A percentile compares a stretch with the other conserved stretches of the same genome.
Conservation (phyloP, 2,329 filamentous ascomycete genomes). For the Epichloe sylvatica region DNA sequence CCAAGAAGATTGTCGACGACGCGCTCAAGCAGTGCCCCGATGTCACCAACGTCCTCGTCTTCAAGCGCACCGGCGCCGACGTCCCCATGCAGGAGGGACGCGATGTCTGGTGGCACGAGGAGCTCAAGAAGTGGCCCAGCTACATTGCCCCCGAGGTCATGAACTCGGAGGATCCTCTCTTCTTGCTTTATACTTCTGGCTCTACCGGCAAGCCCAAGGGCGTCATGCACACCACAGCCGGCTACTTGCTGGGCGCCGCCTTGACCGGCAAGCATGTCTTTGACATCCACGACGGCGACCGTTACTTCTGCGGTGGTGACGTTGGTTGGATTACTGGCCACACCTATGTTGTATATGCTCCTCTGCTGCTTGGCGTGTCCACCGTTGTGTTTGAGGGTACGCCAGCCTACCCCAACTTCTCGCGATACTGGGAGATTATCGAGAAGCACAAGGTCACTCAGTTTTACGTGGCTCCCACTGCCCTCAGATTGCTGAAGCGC, state of each 20-base stretch:
- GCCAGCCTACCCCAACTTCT: conserved; percentile 93
- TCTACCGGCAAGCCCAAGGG: conserved; percentile 98
- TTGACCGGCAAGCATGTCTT: conserved; percentile 97
- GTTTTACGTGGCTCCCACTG: conserved; percentile 96
- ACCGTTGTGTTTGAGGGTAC: conserved; percentile 98
- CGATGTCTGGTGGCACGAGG: conserved; percentile 97
- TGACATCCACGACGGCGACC: conserved; percentile 86
- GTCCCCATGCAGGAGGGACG: conserved; percentile 81
- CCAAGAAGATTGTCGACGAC: conserved; percentile 98
- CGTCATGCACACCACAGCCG: conserved; percentile 92
- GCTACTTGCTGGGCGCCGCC: conserved; percentile 87
- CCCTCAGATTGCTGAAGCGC: conserved; percentile 83
- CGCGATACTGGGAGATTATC: conserved; percentile 97
- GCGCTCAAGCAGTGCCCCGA: conserved; percentile 91
- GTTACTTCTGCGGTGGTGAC: conserved; percentile 95
- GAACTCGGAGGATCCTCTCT: conserved; percentile 89
- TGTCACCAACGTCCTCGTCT: conserved; percentile 75
- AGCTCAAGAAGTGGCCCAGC: conserved; percentile 88
- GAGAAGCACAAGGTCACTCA: conserved; percentile 90
- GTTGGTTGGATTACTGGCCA: conserved; percentile 99
- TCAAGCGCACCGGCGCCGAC: conserved; percentile 86
- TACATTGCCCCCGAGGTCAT: conserved; percentile 78
- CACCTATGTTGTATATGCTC: conserved; percentile 95
- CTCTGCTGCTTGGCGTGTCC: conserved; percentile 78
- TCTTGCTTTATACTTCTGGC: conserved; percentile 94